phyloP scores from a whole-genome alignment of 2,329 filamentous ascomycete genomes.

The Epichloe coenophiala region DNA sequence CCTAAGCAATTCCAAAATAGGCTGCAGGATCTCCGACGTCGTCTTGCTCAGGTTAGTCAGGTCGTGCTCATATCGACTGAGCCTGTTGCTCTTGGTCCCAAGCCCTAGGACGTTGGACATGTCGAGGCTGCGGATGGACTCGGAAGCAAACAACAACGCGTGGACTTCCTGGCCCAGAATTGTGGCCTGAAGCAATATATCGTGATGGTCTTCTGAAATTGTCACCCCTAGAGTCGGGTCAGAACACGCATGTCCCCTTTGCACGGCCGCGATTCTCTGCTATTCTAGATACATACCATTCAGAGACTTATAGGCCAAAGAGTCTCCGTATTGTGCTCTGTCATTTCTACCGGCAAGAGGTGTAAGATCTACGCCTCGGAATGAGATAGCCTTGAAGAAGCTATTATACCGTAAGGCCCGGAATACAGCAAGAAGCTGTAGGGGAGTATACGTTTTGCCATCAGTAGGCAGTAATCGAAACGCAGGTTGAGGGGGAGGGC shows the following conservation, averaged over 20 bases:
- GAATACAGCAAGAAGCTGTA: conserved; percentile 43
- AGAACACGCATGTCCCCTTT: background rate
- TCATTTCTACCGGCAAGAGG: conserved; percentile 27
- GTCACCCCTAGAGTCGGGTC: conserved; percentile 24
- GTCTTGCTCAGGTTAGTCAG: conserved; percentile 10
- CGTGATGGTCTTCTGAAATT: conserved; percentile 33
- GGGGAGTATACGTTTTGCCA: conserved; percentile 27
- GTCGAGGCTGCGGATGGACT: conserved; percentile 41
- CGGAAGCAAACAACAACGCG: conserved; percentile 40
- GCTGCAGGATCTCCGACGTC: conserved; percentile 29
- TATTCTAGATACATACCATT: conserved; percentile 27
- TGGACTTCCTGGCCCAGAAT: conserved; percentile 43
- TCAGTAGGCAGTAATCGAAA: conserved; percentile 36
- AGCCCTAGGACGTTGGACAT: conserved; percentile 29
- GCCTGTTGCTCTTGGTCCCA: conserved; percentile 10
- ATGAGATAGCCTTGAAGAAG: conserved; percentile 45
- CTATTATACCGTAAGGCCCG: conserved; percentile 44
- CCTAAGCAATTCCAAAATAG: conserved; percentile 35
- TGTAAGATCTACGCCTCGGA: conserved; percentile 37
- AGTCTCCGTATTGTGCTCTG: conserved; percentile 28
- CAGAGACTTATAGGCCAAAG: conserved; percentile 37
- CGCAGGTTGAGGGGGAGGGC: conserved; percentile 31
- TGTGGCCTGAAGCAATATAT: conserved; percentile 33
- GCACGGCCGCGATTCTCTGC: background rate
- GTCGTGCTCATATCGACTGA: conserved; percentile 13